Evolutionary conservation across 2,329 filamentous ascomycete genomes (phyloP).

Genomic region (Aciculosporium take): DNA sequence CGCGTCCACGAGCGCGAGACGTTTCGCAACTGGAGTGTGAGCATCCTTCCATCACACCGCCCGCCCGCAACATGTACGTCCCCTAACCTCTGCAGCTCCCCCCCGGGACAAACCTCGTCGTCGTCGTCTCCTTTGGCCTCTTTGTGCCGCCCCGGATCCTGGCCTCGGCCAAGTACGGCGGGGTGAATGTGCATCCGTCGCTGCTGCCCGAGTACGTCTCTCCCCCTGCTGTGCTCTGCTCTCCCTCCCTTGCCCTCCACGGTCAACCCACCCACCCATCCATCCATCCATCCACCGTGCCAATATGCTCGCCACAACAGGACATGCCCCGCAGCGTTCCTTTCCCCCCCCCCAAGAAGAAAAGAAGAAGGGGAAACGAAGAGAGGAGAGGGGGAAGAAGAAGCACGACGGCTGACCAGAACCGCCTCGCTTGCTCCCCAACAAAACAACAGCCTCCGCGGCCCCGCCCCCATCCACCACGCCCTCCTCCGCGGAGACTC

Average conservation of each 20-base stretch:
- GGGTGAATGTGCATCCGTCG: constrained; percentile 87
- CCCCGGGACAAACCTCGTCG: constrained; percentile 54
- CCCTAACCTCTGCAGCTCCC: constrained; percentile 46
- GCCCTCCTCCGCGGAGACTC: constrained; percentile 51
- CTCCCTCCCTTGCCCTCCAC: background rate
- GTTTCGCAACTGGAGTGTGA: constrained; percentile 67
- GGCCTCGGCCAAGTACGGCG: constrained; percentile 58
- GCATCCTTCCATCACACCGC: constrained; percentile 11
- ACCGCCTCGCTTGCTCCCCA: too few relatives aligned
- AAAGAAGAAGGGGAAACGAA: too few relatives aligned
- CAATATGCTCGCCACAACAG: too few relatives aligned
- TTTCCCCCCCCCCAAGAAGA: too few relatives aligned
- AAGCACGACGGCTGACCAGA: too few relatives aligned
- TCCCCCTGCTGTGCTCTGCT: too few relatives aligned
- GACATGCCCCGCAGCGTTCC: too few relatives aligned
- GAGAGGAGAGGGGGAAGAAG: too few relatives aligned
- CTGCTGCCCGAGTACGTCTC: constrained; percentile 60
- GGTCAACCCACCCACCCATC: background rate
- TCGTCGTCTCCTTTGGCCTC: constrained; percentile 89
- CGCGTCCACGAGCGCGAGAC: constrained; percentile 63
- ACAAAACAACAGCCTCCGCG: constrained; percentile 67
- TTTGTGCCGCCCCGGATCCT: constrained; percentile 72
- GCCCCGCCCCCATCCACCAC: constrained; percentile 75
- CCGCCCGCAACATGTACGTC: too few relatives aligned
- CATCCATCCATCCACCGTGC: too few relatives aligned